Percentiles rank a stretch among this genome's conserved stretches.
phyloP scores from a whole-genome alignment of 768 basidiomycete genomes.

The Pisolithus microcarpus region DNA sequence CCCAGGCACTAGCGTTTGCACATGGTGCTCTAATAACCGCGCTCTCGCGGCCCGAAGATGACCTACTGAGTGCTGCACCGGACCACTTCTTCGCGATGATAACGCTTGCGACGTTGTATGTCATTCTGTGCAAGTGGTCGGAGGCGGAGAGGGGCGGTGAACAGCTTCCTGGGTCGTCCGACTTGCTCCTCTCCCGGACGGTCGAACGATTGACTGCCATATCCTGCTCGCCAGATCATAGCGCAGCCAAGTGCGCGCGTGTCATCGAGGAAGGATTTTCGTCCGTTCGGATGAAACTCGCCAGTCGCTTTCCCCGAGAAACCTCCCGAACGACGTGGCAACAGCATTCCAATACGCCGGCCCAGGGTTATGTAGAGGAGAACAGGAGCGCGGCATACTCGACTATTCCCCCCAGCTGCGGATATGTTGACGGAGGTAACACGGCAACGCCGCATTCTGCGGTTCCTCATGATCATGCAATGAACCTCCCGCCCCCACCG shows the following conservation, averaged over 20 bases:
- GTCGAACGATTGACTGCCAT: constrained; percentile 30
- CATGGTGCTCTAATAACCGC: constrained; percentile 31
- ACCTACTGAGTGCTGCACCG: constrained; percentile 34
- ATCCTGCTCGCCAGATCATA: constrained; percentile 34
- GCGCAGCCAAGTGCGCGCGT: constrained; percentile 36
- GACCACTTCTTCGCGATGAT: constrained; percentile 38
- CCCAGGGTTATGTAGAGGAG: constrained; percentile 12
- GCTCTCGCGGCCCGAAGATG: constrained; percentile 28
- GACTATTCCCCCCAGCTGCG: neutral
- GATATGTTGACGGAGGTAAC: constrained; percentile 7
- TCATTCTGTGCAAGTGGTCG: constrained; percentile 38
- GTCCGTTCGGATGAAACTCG: constrained; percentile 24
- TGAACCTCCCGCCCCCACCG: constrained; percentile 16
- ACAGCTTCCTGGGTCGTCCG: constrained; percentile 33
- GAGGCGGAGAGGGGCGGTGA: constrained; percentile 28
- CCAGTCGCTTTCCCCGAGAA: constrained; percentile 18
- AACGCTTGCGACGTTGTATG: constrained; percentile 35
- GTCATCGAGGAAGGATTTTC: constrained; percentile 29
- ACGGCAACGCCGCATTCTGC: neutral
- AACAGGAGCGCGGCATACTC: neutral
- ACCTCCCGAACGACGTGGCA: constrained; percentile 13
- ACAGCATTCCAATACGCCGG: constrained; percentile 14
- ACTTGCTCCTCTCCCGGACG: constrained; percentile 28
- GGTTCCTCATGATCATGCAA: neutral
- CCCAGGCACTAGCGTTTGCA: constrained; percentile 31